These are phyloP conservation scores for Fusarium sp. DNA, from an alignment of 2,329 filamentous ascomycete genomes.

Conservation along the genomic window DNA sequence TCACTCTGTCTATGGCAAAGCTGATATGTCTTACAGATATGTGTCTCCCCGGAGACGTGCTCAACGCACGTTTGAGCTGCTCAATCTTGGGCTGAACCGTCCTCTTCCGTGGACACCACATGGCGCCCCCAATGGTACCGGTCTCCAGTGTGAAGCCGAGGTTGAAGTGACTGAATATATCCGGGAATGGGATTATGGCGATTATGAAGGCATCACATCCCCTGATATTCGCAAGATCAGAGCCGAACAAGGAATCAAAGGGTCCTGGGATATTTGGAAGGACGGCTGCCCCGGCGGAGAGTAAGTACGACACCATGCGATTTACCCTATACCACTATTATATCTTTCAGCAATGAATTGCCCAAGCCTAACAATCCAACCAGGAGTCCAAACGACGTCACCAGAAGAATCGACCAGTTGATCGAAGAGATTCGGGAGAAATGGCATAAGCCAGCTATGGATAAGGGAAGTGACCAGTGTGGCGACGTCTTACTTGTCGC, in stretches of 20 bases:
- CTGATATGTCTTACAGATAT: conserved; percentile 63
- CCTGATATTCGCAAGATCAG: conserved; percentile 71
- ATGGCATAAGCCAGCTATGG: conserved; percentile 72
- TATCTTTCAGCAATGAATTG: neutral
- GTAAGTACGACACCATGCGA: conserved; percentile 58
- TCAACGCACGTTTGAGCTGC: conserved; percentile 88
- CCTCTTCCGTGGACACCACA: conserved; percentile 75
- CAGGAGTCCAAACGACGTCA: conserved; percentile 78
- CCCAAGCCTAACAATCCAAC: conserved; percentile 18
- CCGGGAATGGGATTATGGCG: conserved; percentile 88
- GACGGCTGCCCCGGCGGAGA: conserved; percentile 89
- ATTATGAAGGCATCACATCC: conserved; percentile 85
- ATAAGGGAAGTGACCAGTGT: conserved; percentile 55
- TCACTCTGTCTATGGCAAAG: neutral
- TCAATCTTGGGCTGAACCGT: conserved; percentile 77
- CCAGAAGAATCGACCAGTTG: conserved; percentile 76
- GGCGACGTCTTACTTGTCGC: conserved; percentile 73
- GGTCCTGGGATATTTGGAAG: conserved; percentile 86
- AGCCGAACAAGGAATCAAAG: conserved; percentile 65
- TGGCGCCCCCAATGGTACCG: conserved; percentile 51
- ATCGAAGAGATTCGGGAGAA: conserved; percentile 78
- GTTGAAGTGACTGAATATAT: conserved; percentile 78
- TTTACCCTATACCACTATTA: conserved; percentile 5
- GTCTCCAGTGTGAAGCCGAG: conserved; percentile 65
- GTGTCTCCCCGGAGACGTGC: conserved; percentile 88